A percentile compares a stretch with the other conserved stretches of the same genome.
phyloP scores from a whole-genome alignment of 768 basidiomycete species.

The Botryobasidium botryosum region DNA sequence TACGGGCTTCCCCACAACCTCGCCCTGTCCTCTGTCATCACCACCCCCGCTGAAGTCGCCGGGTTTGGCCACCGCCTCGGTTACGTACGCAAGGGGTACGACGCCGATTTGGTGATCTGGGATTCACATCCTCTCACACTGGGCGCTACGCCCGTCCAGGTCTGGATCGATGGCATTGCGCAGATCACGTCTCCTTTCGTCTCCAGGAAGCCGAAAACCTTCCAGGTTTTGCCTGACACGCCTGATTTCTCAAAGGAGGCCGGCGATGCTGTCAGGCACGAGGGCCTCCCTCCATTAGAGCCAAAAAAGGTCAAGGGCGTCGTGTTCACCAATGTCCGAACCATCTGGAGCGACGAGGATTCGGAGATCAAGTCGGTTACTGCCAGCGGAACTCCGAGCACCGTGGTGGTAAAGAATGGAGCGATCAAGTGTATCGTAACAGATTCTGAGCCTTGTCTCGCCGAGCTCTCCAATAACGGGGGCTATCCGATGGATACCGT shows the following conservation, averaged over 20 bases:
- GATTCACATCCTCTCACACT: conserved; percentile 23
- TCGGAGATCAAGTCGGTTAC: background rate
- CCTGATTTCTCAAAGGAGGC: conserved; percentile 61
- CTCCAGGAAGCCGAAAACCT: conserved; percentile 33
- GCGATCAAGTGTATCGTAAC: conserved; percentile 5
- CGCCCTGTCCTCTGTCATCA: conserved; percentile 54
- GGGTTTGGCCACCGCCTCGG: conserved; percentile 71
- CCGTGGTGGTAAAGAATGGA: conserved; percentile 6
- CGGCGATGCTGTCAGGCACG: conserved; percentile 36
- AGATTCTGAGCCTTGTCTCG: background rate
- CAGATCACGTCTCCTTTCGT: conserved; percentile 37
- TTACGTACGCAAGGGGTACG: conserved; percentile 48
- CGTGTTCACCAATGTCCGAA: conserved; percentile 48
- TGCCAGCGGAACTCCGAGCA: background rate
- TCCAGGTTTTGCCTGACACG: conserved; percentile 40
- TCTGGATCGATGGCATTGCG: conserved; percentile 70
- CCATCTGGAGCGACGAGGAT: conserved; percentile 27
- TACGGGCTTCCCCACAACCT: conserved; percentile 50
- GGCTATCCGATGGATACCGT: conserved; percentile 25
- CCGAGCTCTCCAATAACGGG: no score
- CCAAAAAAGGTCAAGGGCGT: conserved; percentile 20
- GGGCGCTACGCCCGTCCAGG: conserved; percentile 60
- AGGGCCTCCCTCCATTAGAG: conserved; percentile 56
- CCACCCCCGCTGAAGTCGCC: conserved; percentile 49
- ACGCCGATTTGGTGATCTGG: conserved; percentile 35